Percentiles rank a stretch among this genome's conserved stretches.
These are phyloP conservation scores for Ophiocordyceps robertsii DNA, from an alignment of 2,329 filamentous ascomycete genomes.

Conservation along the genomic window DNA sequence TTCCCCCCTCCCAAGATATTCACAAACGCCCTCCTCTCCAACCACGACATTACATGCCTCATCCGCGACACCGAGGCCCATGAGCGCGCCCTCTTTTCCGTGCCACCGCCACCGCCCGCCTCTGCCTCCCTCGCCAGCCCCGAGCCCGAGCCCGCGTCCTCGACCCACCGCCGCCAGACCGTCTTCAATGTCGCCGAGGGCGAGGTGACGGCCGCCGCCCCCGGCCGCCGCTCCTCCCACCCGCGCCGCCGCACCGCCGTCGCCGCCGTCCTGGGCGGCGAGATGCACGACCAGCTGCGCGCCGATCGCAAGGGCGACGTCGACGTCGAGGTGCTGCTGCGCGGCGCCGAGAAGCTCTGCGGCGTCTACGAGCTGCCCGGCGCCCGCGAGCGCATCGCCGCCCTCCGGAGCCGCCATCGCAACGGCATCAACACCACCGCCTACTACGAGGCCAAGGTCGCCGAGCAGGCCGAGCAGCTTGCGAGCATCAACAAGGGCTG, in stretches of 20 bases:
- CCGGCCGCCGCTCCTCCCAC: constrained; percentile 30
- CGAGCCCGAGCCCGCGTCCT: constrained; percentile 17
- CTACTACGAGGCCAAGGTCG: constrained; percentile 70
- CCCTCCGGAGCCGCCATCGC: constrained; percentile 56
- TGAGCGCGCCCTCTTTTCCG: constrained; percentile 88
- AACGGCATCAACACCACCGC: constrained; percentile 60
- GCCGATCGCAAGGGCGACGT: constrained; percentile 50
- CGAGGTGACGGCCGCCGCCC: constrained; percentile 44
- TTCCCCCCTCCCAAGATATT: constrained; percentile 91
- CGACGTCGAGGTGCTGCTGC: constrained; percentile 73
- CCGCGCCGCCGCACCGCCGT: constrained; percentile 70
- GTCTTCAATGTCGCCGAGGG: constrained; percentile 53
- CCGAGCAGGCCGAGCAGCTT: constrained; percentile 61
- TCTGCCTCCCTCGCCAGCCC: constrained; percentile 21
- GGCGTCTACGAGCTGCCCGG: constrained; percentile 76
- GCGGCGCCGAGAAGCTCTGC: constrained; percentile 81
- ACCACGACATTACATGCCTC: constrained; percentile 82
- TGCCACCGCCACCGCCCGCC: constrained; percentile 55
- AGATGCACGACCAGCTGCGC: constrained; percentile 71
- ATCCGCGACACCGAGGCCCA: constrained; percentile 93
- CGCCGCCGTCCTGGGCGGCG: constrained; percentile 73
- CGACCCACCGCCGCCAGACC: constrained; percentile 39
- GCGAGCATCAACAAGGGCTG: constrained; percentile 57
- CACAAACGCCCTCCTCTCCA: constrained; percentile 79
- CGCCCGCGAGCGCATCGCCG: constrained; percentile 61